Base-by-base conservation (phyloP, 495 filamentous ascomycete species). In the Xylaria bambusicola region DNA sequence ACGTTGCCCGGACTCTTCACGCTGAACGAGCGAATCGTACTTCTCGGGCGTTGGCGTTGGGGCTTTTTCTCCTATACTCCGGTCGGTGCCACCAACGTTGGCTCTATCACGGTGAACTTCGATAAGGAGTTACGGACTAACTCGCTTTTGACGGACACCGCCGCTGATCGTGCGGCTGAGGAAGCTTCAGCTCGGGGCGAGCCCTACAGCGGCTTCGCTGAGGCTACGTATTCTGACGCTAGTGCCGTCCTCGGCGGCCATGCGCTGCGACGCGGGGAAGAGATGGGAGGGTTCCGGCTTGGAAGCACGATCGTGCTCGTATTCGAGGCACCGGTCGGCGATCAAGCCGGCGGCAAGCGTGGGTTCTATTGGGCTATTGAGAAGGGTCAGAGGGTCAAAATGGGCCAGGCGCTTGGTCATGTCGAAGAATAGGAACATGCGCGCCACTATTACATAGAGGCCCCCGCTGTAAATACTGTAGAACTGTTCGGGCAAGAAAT, bases 11-110 rank as follows among this genome's bases (percentile, higher is more conserved):
- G 92, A 7, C 81, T 99, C 9, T 99, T 99, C 75, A 95, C 91
- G 2, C 79, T 99, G 6, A 99, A 99, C 72, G 94, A 99, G 75
- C 86, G 94, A 24, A 93, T 99, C 15, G 95, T 94, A 2, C 80
- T 99, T 2, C 79, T 99, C 1, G 94, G 94, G 15, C 84, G 92
- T 29, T 99, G 94, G 94, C 88, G 92, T 7, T 94, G 90, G 85
- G 94, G 94, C 12, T 97, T 99, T 82, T 98, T 98, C 78, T 90
- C 87, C 66, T 96, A 91, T 75, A 94, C 89, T 0, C 93, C 95
- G 17, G 93, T 99, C 29, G 94, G 94, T 59, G 94, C 94, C 12
- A 99, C 94, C n/a, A 99, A 99, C 68, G 94, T 99, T 46, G 94
- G 94, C 50, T 93, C 89, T 40, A 98, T 99, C 75, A 89, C 89